phyloP scores from a whole-genome alignment of 345 rosid genomes.

The Firmiana major region DNA sequence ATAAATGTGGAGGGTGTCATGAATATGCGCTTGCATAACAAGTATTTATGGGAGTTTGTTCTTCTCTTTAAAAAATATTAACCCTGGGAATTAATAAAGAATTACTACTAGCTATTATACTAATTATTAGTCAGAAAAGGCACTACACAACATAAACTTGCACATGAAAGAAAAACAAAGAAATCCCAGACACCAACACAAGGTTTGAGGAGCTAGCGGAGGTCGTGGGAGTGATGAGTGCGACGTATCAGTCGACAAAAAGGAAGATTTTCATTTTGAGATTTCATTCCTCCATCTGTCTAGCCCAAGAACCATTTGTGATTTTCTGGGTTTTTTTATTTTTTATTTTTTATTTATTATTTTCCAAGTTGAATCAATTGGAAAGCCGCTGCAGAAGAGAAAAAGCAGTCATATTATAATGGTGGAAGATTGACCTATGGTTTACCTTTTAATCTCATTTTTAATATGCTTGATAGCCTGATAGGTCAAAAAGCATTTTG shows the following conservation, averaged over 20 bases:
- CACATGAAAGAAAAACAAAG: slow-evolving; percentile 1
- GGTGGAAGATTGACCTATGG: slow-evolving; percentile 32
- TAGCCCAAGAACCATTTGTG: not conserved
- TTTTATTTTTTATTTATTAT: not conserved
- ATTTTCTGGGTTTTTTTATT: not conserved
- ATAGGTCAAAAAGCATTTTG: slow-evolving; percentile 28
- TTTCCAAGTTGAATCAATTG: not conserved
- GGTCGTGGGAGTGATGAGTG: slow-evolving; percentile 57
- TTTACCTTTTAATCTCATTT: slow-evolving; percentile 20
- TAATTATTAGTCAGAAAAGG: not conserved
- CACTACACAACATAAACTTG: not conserved
- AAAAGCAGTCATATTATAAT: not conserved
- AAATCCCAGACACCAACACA: slow-evolving; percentile 9
- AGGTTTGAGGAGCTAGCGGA: slow-evolving; percentile 15
- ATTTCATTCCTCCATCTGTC: not conserved
- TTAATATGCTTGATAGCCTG: slow-evolving; percentile 2
- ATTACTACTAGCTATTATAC: not conserved
- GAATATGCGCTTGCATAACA: not conserved
- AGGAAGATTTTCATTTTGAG: slow-evolving; percentile 19
- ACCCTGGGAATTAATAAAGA: not conserved
- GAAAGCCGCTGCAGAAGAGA: not conserved
- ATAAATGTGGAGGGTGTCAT: not conserved
- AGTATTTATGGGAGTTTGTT: slow-evolving; percentile 26
- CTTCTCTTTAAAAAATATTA: not conserved
- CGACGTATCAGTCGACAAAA: slow-evolving; percentile 55